A percentile compares a stretch with the other conserved stretches of the same genome.
Evolutionary conservation across 495 filamentous ascomycete genomes (phyloP).

Genomic region (Penicillium silybi): DNA sequence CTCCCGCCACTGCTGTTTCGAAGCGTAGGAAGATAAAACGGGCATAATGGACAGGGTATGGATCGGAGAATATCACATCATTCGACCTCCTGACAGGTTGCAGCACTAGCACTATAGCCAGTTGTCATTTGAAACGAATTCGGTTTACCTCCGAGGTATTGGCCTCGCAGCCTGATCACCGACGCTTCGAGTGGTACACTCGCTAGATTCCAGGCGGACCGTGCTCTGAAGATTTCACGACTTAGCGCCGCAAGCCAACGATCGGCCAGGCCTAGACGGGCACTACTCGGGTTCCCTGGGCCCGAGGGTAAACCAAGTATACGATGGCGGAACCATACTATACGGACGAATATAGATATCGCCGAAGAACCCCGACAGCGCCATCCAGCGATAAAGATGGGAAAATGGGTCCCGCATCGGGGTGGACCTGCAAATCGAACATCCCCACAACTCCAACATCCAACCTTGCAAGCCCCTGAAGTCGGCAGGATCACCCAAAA

Average conservation of each 20-base stretch:
- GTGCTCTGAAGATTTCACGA: slow-evolving; percentile 3
- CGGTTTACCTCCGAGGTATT: not conserved
- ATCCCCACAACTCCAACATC: not conserved
- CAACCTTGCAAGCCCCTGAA: not conserved
- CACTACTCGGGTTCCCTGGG: slow-evolving; percentile 14
- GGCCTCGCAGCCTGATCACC: not conserved
- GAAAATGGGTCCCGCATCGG: slow-evolving; percentile 1
- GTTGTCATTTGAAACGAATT: not conserved
- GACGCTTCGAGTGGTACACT: slow-evolving; percentile 4
- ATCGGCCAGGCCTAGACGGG: slow-evolving; percentile 10
- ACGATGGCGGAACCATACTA: slow-evolving; percentile 11
- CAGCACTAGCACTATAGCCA: not conserved
- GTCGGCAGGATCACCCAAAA: not conserved
- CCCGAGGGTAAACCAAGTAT: slow-evolving; percentile 5
- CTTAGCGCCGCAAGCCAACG: slow-evolving; percentile 3
- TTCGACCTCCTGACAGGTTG: slow-evolving; percentile 8
- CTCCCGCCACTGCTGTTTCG: slow-evolving; percentile 17
- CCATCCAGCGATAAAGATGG: not conserved
- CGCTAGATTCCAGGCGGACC: not conserved
- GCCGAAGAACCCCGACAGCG: not conserved
- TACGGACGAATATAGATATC: not conserved
- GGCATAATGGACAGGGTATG: not conserved
- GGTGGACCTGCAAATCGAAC: slow-evolving; percentile 11
- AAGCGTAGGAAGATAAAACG: slow-evolving; percentile 6
- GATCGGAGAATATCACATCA: slow-evolving; percentile 3